A percentile compares a stretch with the other conserved stretches of the same genome.
phyloP scores from a whole-genome alignment of 1,139 yeast genomes.

The Kazachstania sp. region DNA sequence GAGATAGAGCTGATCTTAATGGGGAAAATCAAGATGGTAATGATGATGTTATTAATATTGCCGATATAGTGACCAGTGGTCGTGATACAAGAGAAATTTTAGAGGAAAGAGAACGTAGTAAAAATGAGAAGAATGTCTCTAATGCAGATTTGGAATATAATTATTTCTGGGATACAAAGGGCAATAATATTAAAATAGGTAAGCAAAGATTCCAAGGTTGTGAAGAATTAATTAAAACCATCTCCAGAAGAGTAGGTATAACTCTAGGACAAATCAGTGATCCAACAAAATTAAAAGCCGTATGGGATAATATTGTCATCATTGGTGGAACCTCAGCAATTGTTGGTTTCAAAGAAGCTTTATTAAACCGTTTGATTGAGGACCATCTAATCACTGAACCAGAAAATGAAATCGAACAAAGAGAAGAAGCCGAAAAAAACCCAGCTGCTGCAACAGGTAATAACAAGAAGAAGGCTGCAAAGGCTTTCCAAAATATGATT shows the following conservation, averaged over 20 bases:
- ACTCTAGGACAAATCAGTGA: conserved; percentile 54
- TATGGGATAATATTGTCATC: conserved; percentile 77
- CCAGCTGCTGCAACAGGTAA: conserved; percentile 17
- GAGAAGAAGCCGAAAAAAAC: conserved; percentile 23
- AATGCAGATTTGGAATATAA: conserved; percentile 61
- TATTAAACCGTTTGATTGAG: conserved; percentile 50
- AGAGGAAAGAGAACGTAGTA: conserved; percentile 45
- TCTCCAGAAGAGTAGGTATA: conserved; percentile 49
- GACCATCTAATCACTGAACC: conserved; percentile 45
- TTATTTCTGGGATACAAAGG: conserved; percentile 46
- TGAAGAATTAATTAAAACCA: conserved; percentile 44
- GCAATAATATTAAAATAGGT: conserved; percentile 56
- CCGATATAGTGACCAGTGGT: conserved; percentile 76
- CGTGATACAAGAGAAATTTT: conserved; percentile 54
- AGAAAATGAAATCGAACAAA: conserved; percentile 27
- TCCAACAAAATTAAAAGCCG: conserved; percentile 64
- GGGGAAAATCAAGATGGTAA: conserved; percentile 30
- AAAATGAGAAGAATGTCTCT: conserved; percentile 33
- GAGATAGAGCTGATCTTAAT: conserved; percentile 36
- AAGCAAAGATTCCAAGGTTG: conserved; percentile 83
- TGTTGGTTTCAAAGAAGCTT: conserved; percentile 66
- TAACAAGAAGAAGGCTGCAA: conserved; percentile 19
- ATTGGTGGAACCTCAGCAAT: conserved; percentile 71
- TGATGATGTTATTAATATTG: conserved; percentile 75
- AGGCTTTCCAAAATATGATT: conserved; percentile 2